Evolutionary conservation across 805 yeast genomes (phyloP).

Genomic region (Tetrapisispora nanseiensis): DNA sequence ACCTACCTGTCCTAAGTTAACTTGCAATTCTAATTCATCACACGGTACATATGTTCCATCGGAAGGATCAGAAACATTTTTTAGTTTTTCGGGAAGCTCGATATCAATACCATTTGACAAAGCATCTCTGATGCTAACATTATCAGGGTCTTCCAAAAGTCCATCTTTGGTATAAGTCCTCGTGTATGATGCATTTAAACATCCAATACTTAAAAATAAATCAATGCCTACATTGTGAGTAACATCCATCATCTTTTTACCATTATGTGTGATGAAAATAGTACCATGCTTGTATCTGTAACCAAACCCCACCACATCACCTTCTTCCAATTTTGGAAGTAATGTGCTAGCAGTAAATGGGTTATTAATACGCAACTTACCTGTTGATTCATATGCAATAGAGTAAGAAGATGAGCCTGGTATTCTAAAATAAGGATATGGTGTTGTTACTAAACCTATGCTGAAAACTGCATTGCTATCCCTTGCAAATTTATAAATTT

Average conservation of each 20-base stretch:
- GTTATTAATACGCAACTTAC: constrained; percentile 55
- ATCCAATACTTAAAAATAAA: constrained; percentile 33
- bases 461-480: constrained; percentile 42
- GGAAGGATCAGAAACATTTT: constrained; percentile 16
- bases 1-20: constrained; percentile 69
- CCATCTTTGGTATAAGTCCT: constrained; percentile 30
- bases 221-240: constrained; percentile 56
- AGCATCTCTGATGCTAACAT: constrained; percentile 20
- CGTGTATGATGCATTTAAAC: constrained; percentile 31
- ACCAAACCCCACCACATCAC: constrained; percentile 92
- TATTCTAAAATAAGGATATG: constrained; percentile 63
- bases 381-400: constrained; percentile 64
- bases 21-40: constrained; percentile 37
- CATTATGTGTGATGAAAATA: constrained; percentile 87
- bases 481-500: constrained; percentile 32
- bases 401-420: constrained; percentile 70
- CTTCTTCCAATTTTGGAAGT: constrained; percentile 48
- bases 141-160: constrained; percentile 28
- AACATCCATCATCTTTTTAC: constrained; percentile 74
- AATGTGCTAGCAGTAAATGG: constrained; percentile 40
- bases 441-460: constrained; percentile 60
- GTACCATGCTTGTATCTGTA: constrained; percentile 74
- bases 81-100: constrained; percentile 17
- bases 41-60: constrained; percentile 15
- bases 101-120: constrained; percentile 18